These are phyloP conservation scores for Geranomyces michiganensis DNA, from an alignment of 192 early-diverging fungal genomes.

Conservation along the genomic window DNA sequence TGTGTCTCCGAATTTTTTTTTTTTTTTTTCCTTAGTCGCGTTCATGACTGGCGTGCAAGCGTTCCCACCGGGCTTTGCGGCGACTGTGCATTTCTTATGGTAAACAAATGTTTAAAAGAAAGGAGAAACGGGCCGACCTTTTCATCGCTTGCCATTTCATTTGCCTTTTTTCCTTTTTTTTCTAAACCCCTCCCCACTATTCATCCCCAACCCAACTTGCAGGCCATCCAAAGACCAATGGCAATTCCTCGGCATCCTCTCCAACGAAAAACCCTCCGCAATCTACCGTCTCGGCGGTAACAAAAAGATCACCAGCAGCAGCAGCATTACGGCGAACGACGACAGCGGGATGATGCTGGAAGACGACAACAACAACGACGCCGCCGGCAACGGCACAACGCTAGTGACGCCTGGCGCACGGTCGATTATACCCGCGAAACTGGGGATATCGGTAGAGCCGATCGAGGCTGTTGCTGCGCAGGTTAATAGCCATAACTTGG, in stretches of 20 bases:
- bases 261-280: slow-evolving; percentile 60
- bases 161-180: no score
- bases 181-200: background rate
- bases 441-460: slow-evolving; percentile 95
- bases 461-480: slow-evolving; percentile 70
- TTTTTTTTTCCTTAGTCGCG: slow-evolving; percentile 57
- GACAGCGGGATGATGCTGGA: slow-evolving; percentile 15
- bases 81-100: slow-evolving; percentile 94
- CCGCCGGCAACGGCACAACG: slow-evolving; percentile 18
- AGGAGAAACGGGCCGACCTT: background rate
- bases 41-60: slow-evolving; percentile 85
- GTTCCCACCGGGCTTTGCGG: slow-evolving; percentile 88
- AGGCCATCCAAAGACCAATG: slow-evolving; percentile 44
- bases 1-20: background rate
- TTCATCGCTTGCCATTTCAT: no score
- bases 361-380: slow-evolving; percentile 22
- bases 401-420: slow-evolving; percentile 24
- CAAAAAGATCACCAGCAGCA: slow-evolving; percentile 26
- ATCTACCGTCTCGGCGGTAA: slow-evolving; percentile 52
- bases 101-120: slow-evolving; percentile 45
- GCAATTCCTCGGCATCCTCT: slow-evolving; percentile 52
- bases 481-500: background rate
- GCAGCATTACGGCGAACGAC: slow-evolving; percentile 1
- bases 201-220: slow-evolving; percentile 1
- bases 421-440: slow-evolving; percentile 57